Base-by-base conservation (phyloP, 768 basidiomycete species). In the Cystoderma amianthinum region DNA sequence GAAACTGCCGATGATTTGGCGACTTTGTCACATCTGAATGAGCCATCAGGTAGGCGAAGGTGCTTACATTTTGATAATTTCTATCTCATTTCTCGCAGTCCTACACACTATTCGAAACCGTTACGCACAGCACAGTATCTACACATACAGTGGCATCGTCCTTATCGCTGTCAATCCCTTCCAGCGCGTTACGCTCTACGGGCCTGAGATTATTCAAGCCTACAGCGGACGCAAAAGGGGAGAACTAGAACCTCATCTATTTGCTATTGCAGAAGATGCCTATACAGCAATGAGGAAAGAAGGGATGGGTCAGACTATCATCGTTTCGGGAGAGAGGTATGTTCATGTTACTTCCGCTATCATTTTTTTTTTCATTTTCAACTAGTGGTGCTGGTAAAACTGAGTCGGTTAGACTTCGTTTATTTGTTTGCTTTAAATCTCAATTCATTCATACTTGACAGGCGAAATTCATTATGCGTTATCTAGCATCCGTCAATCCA, bases 401-500 rank as follows among this genome's bases (percentile, higher is more conserved):
- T 0, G 96, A 98, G 65, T 95, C 92, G 39, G 95, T 89, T 51
- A 61, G 80, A 50, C 32, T 21, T 23, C 20, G 35, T n/a, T 41
- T 39, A 18, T 23, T 18, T 15, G 37, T 34, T 44, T 10, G 12
- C 2, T n/a, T 11, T 24, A 10, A 25, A 11, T 11, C 34, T 13
- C 30, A 20, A 17, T n/a, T 32, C 38, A 32, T 19, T 22, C 15
- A 22, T 32, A 16, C 4, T 2, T 17, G 47, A 36, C 53, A 90
- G 85, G 88, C 96, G 39, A 98, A 99, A 69, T 93, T 93, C 68
- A 99, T 99, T 62, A 95, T 99, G 82, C 82, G 96, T 44, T 99
- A 97, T 63, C 84, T 99, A 52, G 96, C 96, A 10, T 97, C 95
- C 1, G 92, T 99, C 34, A 96, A 98, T 49, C 92, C 94, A 47